phyloP scores from a whole-genome alignment of 306 rosid genomes.

The Medicago ruthenica region DNA sequence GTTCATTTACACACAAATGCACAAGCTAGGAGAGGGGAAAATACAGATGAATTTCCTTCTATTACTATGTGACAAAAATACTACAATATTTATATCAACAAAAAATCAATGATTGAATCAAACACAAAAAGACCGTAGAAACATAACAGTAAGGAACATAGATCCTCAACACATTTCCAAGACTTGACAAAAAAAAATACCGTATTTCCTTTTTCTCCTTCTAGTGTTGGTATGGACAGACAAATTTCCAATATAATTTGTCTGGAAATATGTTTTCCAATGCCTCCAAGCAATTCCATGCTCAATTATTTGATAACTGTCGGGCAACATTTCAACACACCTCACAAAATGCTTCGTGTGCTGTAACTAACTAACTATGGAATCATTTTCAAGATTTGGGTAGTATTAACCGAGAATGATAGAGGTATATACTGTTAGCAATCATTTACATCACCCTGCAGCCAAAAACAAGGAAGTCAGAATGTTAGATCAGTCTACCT shows the following conservation, averaged over 20 bases:
- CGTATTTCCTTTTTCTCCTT: conserved; percentile 25
- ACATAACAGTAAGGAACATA: conserved; percentile 35
- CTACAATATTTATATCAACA: conserved; percentile 39
- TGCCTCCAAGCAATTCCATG: conserved; percentile 42
- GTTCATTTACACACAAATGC: conserved; percentile 47
- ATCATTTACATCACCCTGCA: conserved; percentile 49
- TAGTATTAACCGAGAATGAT: conserved; percentile 20
- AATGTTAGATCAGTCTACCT: conserved; percentile 29
- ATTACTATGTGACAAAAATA: conserved; percentile 36
- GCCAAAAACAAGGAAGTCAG: conserved; percentile 34
- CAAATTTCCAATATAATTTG: conserved; percentile 34
- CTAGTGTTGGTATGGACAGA: conserved; percentile 40
- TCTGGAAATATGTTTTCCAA: conserved; percentile 33
- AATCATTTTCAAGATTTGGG: conserved; percentile 31
- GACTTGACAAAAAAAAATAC: conserved; percentile 19
- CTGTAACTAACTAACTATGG: conserved; percentile 25
- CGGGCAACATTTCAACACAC: conserved; percentile 43
- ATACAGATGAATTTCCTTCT: conserved; percentile 46
- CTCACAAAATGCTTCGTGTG: conserved; percentile 39
- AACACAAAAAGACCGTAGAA: conserved; percentile 30
- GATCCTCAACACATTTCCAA: conserved; percentile 44
- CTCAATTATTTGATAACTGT: conserved; percentile 41
- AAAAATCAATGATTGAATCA: conserved; percentile 39
- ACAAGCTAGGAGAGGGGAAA: conserved; percentile 1
- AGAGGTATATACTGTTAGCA: conserved; percentile 40